Percentiles rank a stretch among this genome's conserved stretches.
Evolutionary conservation across 2,329 filamentous ascomycete genomes (phyloP).

Genomic region (Xylaria digitata): DNA sequence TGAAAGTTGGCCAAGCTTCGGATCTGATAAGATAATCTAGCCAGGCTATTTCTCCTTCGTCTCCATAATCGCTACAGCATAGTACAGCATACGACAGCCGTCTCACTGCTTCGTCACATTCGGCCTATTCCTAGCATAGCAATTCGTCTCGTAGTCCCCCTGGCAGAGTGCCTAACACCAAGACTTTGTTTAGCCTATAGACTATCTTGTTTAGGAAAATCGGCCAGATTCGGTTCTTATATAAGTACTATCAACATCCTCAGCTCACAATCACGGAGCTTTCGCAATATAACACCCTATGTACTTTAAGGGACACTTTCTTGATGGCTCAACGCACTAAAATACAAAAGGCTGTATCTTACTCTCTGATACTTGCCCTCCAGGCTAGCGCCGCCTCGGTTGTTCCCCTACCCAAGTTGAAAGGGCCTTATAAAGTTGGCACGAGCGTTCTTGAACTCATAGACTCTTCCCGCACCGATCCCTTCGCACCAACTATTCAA

Average conservation of each 20-base stretch:
- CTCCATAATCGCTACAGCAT: slow-evolving; percentile 6
- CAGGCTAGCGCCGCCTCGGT: slow-evolving; percentile 12
- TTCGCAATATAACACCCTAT: not conserved
- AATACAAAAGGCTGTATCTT: not conserved
- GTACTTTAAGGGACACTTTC: not conserved
- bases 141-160: too few species aligned
- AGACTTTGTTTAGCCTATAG: not conserved
- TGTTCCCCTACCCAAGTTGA: slow-evolving; percentile 10
- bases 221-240: not conserved
- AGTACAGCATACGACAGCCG: not conserved
- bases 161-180: not conserved
- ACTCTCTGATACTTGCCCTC: not conserved
- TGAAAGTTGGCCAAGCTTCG: not conserved
- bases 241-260: slow-evolving; percentile 2
- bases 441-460: slow-evolving; percentile 10
- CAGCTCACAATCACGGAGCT: not conserved
- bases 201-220: not conserved
- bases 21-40: slow-evolving; percentile 24
- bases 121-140: too few species aligned
- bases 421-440: slow-evolving; percentile 10
- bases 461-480: slow-evolving; percentile 19
- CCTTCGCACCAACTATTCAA: slow-evolving; percentile 15
- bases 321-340: not conserved
- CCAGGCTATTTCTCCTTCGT: not conserved
- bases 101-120: not conserved